A percentile compares a stretch with the other conserved stretches of the same genome.
phyloP scores from a whole-genome alignment of 305 asterid species.

The Fraxinus nigra region DNA sequence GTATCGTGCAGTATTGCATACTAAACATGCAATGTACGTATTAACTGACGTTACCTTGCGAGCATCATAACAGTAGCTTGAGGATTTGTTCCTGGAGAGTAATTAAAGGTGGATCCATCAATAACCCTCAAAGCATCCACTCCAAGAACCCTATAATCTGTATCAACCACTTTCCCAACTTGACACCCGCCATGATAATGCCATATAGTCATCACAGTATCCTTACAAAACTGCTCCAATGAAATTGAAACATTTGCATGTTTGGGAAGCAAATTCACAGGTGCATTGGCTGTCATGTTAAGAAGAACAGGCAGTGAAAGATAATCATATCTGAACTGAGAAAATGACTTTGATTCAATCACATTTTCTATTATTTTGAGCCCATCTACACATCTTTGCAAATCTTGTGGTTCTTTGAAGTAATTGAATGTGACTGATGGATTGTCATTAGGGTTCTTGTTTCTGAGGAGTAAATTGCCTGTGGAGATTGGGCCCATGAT shows the following conservation, averaged over 20 bases:
- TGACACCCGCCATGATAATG: conserved; percentile 93
- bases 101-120: conserved; percentile 79
- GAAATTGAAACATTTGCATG: conserved; percentile 60
- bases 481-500: conserved; percentile 68
- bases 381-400: conserved; percentile 66
- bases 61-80: conserved; percentile 98
- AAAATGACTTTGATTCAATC: conserved; percentile 62
- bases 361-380: conserved; percentile 52
- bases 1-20: background rate
- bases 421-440: conserved; percentile 84
- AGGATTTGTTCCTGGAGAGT: conserved; percentile 89
- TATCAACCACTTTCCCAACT: conserved; percentile 64
- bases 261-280: conserved; percentile 63
- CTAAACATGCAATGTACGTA: background rate
- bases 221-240: conserved; percentile 77
- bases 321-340: conserved; percentile 44
- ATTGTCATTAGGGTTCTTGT: conserved; percentile 56
- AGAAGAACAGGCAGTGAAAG: conserved; percentile 50
- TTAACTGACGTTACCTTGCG: conserved; percentile 47
- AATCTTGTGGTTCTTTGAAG: conserved; percentile 58
- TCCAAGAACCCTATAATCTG: conserved; percentile 54
- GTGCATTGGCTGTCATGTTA: conserved; percentile 70
- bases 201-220: conserved; percentile 90
- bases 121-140: conserved; percentile 56
- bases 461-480: conserved; percentile 56